Percentiles rank a stretch among this genome's conserved stretches.
These are phyloP conservation scores for Leccinum truebloodii DNA, from an alignment of 768 basidiomycete genomes.

Conservation along the genomic window DNA sequence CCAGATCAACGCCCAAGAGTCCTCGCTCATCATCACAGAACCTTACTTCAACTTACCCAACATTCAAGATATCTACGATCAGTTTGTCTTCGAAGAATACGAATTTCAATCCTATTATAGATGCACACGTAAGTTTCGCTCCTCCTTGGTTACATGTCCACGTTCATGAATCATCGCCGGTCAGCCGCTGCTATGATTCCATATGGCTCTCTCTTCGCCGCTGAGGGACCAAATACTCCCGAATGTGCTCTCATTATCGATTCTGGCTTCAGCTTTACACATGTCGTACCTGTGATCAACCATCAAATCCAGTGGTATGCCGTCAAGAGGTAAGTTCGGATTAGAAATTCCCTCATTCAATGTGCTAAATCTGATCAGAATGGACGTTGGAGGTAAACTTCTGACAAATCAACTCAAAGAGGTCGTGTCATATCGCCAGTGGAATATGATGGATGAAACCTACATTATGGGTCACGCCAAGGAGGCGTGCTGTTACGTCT, in stretches of 20 bases:
- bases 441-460: constrained; percentile 98
- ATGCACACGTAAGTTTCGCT: constrained; percentile 66
- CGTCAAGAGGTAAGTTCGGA: constrained; percentile 65
- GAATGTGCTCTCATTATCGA: constrained; percentile 86
- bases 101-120: constrained; percentile 84
- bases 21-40: constrained; percentile 86
- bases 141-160: constrained; percentile 23
- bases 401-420: constrained; percentile 95
- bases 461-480: constrained; percentile 92
- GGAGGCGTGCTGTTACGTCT: constrained; percentile 87
- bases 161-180: constrained; percentile 20
- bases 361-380: constrained; percentile 46
- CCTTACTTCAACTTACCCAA: constrained; percentile 94
- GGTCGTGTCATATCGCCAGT: constrained; percentile 91
- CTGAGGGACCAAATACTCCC: constrained; percentile 50
- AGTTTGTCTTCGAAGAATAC: constrained; percentile 96
- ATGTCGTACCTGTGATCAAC: constrained; percentile 81
- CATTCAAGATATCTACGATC: constrained; percentile 90
- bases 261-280: constrained; percentile 93
- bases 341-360: constrained; percentile 14
- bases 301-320: constrained; percentile 77
- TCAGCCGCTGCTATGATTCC: constrained; percentile 81
- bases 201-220: constrained; percentile 67
- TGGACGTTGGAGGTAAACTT: constrained; percentile 95
- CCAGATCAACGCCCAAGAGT: constrained; percentile 71